A percentile compares a stretch with the other conserved stretches of the same genome.
Evolutionary conservation across 1,284 basidiomycete species (phyloP).

Genomic region (Clitocybe nebularis): DNA sequence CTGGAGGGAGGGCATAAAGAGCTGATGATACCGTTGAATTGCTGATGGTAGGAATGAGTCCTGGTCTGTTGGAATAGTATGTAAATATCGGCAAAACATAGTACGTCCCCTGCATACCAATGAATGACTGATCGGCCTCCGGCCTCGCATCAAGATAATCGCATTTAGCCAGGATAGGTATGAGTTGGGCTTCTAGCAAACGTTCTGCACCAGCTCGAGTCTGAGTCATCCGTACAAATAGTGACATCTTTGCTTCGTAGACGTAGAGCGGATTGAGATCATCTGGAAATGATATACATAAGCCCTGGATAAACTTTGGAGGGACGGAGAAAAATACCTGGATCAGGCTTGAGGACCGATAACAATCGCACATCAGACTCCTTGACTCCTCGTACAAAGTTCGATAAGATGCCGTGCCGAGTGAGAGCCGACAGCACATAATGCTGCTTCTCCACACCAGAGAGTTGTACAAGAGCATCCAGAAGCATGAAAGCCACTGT

Average conservation of each 20-base stretch:
- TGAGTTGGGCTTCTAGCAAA: conserved; percentile 75
- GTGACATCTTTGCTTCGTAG: conserved; percentile 91
- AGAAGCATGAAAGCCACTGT: conserved; percentile 88
- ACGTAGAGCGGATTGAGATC: conserved; percentile 92
- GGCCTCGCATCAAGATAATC: conserved; percentile 85
- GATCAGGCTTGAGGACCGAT: conserved; percentile 83
- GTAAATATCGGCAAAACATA: neutral
- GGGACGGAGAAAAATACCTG: conserved; percentile 62
- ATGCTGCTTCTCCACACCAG: conserved; percentile 60
- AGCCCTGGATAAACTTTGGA: too few relatives aligned
- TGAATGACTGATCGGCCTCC: conserved; percentile 76
- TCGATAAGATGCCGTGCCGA: conserved; percentile 77
- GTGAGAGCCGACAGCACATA: conserved; percentile 58
- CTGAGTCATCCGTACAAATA: conserved; percentile 83
- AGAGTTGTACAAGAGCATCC: conserved; percentile 71
- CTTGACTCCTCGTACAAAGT: conserved; percentile 82
- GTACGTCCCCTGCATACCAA: too few relatives aligned
- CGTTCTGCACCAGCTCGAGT: conserved; percentile 82
- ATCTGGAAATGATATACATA: conserved; percentile 47
- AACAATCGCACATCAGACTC: conserved; percentile 81
- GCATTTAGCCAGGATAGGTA: conserved; percentile 80
- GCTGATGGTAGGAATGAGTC: conserved; percentile 87
- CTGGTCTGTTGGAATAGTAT: conserved; percentile 47
- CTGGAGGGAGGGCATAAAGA: conserved; percentile 84
- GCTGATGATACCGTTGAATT: conserved; percentile 83